Evolutionary conservation across 2,329 filamentous ascomycete species (phyloP).

Genomic region (Falciphora oryzae): DNA sequence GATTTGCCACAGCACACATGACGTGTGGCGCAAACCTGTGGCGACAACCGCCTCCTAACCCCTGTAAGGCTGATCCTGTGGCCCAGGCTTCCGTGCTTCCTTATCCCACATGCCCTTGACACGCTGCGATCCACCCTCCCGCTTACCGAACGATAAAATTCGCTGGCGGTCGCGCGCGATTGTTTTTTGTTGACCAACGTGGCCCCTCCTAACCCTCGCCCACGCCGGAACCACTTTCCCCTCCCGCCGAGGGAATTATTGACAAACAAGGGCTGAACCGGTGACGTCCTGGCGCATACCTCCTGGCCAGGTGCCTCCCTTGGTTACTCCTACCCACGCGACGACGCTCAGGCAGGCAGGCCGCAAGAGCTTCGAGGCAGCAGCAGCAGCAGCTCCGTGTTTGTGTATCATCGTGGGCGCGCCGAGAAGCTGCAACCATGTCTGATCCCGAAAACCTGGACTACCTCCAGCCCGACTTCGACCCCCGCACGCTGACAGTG

Average conservation of each 20-base stretch:
- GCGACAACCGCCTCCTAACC: not conserved
- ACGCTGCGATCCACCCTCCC: not conserved
- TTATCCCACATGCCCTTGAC: not conserved
- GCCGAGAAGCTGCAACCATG: slow-evolving; percentile 34
- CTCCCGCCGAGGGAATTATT: not conserved
- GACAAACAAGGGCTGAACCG: not conserved
- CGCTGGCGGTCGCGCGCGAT: not conserved
- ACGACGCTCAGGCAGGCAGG: too few species aligned
- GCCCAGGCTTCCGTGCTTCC: slow-evolving; percentile 7
- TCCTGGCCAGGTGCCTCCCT: too few species aligned
- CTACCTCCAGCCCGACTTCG: slow-evolving; percentile 83
- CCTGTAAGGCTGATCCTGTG: slow-evolving; percentile 6
- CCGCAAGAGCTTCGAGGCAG: too few species aligned
- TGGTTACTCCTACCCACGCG: too few species aligned
- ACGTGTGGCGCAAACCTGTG: not conserved
- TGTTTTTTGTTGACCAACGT: slow-evolving; percentile 1
- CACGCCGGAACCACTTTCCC: not conserved
- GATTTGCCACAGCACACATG: not conserved
- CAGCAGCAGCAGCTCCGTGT: too few species aligned
- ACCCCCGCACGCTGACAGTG: slow-evolving; percentile 76
- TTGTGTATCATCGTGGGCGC: not conserved
- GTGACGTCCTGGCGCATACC: too few species aligned
- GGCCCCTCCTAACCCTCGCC: not conserved
- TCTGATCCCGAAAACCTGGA: slow-evolving; percentile 62
- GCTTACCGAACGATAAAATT: not conserved